Percentiles rank a stretch among this genome's conserved stretches.
Evolutionary conservation across 129 eudicot species (phyloP).

Genomic region (Escallonia rubra): DNA sequence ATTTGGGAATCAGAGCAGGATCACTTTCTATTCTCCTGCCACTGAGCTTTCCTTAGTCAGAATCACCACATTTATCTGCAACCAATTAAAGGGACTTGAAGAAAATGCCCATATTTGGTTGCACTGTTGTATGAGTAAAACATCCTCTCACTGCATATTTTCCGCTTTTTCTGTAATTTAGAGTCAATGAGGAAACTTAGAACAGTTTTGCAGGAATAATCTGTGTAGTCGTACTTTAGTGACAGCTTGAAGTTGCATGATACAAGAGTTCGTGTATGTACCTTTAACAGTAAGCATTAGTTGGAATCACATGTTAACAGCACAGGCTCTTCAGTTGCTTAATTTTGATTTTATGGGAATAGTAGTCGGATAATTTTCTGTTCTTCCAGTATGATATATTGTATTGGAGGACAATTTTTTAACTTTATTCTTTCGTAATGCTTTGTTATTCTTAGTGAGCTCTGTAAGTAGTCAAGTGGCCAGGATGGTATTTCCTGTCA

Average conservation of each 20-base stretch:
- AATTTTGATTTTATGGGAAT: not conserved
- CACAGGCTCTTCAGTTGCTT: slow-evolving; percentile 19
- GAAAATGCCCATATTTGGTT: slow-evolving; percentile 39
- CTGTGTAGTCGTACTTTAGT: slow-evolving; percentile 55
- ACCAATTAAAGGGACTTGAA: slow-evolving; percentile 36
- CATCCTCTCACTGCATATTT: slow-evolving; percentile 36
- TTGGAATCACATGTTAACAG: slow-evolving; percentile 51
- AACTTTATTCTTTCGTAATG: not conserved
- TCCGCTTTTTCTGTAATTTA: slow-evolving; percentile 60
- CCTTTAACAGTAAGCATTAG: slow-evolving; percentile 41
- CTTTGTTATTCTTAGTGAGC: not conserved
- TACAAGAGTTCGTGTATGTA: slow-evolving; percentile 63
- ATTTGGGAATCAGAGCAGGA: slow-evolving; percentile 11
- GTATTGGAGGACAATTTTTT: not conserved
- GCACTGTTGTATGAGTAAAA: slow-evolving; percentile 72
- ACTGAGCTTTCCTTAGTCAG: slow-evolving; percentile 18
- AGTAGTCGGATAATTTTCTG: not conserved
- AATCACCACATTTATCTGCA: slow-evolving; percentile 36
- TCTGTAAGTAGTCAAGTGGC: too few species aligned
- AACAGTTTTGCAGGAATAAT: slow-evolving; percentile 94
- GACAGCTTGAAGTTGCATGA: slow-evolving; percentile 42
- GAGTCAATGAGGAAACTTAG: slow-evolving; percentile 55
- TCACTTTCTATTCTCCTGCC: slow-evolving; percentile 12
- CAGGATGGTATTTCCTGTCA: too few species aligned
- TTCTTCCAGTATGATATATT: not conserved